phyloP scores from a whole-genome alignment of 169 alveolate species.

The Neospora caninum region DNA sequence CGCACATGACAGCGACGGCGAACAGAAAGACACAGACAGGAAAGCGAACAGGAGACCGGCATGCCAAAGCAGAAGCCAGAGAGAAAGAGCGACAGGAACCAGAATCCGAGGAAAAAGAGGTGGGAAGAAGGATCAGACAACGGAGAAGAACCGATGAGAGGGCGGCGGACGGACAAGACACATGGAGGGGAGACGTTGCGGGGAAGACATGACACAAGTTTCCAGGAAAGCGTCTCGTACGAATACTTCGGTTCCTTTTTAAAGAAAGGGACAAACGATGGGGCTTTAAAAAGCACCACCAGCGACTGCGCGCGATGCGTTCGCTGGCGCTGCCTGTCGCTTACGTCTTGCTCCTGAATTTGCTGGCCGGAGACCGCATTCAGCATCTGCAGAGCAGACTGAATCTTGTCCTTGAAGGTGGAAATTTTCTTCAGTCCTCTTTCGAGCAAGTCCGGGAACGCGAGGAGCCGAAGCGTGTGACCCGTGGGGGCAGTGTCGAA shows the following conservation, averaged over 20 bases:
- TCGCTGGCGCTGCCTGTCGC: background rate
- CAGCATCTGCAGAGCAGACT: constrained; percentile 76
- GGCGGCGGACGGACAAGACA: too few species aligned
- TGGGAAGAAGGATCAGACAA: background rate
- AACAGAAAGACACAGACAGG: background rate
- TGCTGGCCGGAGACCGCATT: constrained; percentile 67
- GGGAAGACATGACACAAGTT: too few species aligned
- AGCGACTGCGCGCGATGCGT: too few species aligned
- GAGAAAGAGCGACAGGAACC: background rate
- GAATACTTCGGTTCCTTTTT: too few species aligned
- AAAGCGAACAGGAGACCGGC: background rate
- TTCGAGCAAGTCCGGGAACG: constrained; percentile 95
- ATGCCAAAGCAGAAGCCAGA: too few species aligned
- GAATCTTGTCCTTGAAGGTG: constrained; percentile 83
- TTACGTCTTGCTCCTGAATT: constrained; percentile 69
- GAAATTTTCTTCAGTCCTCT: constrained; percentile 92
- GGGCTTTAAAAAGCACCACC: too few species aligned
- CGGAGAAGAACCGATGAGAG: too few species aligned
- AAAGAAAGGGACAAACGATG: too few species aligned
- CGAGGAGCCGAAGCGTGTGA: constrained; percentile 96
- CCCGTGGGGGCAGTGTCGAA: constrained; percentile 99
- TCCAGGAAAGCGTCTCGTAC: too few species aligned
- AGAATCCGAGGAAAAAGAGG: background rate
- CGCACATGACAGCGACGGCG: background rate
- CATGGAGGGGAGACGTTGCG: too few species aligned